Evolutionary conservation across 2,329 filamentous ascomycete genomes (phyloP), one percentile per base, ranked within the genome.

Genomic region (Geoglossum cookeanum): DNA sequence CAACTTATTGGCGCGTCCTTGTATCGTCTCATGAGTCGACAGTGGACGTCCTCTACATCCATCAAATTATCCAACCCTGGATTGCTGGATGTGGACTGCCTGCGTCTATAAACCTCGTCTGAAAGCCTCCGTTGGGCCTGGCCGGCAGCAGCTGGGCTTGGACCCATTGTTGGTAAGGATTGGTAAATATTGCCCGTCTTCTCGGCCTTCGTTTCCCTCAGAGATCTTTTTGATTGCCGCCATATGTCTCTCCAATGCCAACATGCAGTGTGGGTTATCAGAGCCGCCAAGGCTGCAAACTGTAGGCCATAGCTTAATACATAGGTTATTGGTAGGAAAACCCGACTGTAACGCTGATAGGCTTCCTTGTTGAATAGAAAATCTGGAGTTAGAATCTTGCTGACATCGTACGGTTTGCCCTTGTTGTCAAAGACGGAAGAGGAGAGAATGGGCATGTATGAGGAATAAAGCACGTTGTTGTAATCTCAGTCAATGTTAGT

Each of bases 231-330:
- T 77, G 85, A 88, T 62, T 90, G 86, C 45, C 74, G 79, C 80
- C 79, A 83, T 22, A 94, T 91, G 65, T 92, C 87, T 62, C 78
- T 79, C 13, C 88, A 87, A 64, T 94, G 87, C 86, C 87, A 92
- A 65, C 87, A 86, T 27, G 78, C 73, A 0, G 87, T 94, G 66
- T 94, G 87, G 0, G 86, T 87, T 17, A 94, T 71, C 11, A 94
- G 73, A 1, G 87, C 84, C 29, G 87, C 83, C 22, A 94, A 73
- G 1, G 84, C 85, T 11, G 88, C 88, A 66, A 94, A 94, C 64
- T 92, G 87, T 29, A 94, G 78, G 2, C 84, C 87, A 63, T 94
- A 94, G 65, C 86, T 90, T 45, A 94, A 75, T 22, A 90, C 85
- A 65, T 92, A 94, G 0, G 88, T 92, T 59, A 92, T 88, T 1